Conservation (phyloP, 169 alveolate species). For the Plasmodium inui region DNA sequence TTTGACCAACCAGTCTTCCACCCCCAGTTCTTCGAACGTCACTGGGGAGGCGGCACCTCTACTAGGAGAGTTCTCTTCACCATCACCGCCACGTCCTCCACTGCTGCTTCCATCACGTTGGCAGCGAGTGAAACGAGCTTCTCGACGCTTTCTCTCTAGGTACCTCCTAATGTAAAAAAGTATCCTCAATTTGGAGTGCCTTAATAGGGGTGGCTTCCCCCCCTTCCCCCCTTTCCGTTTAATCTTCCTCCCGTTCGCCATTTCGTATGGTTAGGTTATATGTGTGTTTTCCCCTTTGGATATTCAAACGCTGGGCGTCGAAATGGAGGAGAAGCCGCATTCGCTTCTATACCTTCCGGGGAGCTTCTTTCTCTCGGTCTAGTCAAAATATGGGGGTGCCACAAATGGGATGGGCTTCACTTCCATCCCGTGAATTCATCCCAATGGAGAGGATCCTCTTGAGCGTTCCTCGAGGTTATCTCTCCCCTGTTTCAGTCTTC, state of each 20-base stretch:
- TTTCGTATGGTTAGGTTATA: background rate
- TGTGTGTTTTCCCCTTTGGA: background rate
- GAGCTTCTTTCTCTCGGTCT: background rate
- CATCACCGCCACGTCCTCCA: too few relatives aligned
- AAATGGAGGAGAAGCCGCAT: background rate
- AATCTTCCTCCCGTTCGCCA: background rate
- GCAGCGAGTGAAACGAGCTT: background rate
- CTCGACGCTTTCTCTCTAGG: background rate
- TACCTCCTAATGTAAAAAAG: conserved; percentile 21
- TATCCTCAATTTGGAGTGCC: conserved; percentile 1
- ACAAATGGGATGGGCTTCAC: background rate
- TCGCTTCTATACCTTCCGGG: background rate
- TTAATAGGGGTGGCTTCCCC: background rate
- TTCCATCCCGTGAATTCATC: background rate
- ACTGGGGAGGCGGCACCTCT: background rate
- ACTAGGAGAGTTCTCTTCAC: background rate
- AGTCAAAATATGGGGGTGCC: background rate
- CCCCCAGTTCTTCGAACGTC: conserved; percentile 82
- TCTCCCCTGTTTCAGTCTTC: too few relatives aligned
- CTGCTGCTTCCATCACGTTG: background rate
- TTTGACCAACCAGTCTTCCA: conserved; percentile 83
- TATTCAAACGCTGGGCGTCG: background rate
- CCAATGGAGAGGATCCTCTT: background rate
- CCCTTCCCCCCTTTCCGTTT: background rate
- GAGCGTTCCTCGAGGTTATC: background rate